Evolutionary conservation across 768 basidiomycete genomes (phyloP).

Genomic region (Podaxis sp.): DNA sequence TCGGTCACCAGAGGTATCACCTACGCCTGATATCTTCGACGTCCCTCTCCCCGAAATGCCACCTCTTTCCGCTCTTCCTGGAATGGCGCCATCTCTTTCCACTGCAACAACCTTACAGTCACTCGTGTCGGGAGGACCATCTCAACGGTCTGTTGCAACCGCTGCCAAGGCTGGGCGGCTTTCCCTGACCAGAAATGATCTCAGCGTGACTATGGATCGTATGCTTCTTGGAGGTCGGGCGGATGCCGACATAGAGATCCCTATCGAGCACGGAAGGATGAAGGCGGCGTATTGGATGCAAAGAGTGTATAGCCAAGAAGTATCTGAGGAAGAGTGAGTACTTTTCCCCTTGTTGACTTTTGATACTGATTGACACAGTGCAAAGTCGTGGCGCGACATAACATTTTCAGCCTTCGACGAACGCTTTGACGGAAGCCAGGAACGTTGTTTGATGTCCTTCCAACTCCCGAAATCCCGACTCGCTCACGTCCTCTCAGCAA

Average conservation of each 20-base stretch:
- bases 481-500: slow-evolving; percentile 45
- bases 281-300: slow-evolving; percentile 75
- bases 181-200: slow-evolving; percentile 48
- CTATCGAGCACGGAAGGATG: slow-evolving; percentile 61
- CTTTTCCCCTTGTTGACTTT: slow-evolving; percentile 4
- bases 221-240: slow-evolving; percentile 56
- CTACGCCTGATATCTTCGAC: slow-evolving; percentile 30
- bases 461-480: slow-evolving; percentile 45
- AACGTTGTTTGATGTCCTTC: slow-evolving; percentile 51
- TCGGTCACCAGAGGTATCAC: slow-evolving; percentile 28
- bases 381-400: slow-evolving; percentile 41
- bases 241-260: slow-evolving; percentile 36
- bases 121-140: slow-evolving; percentile 28
- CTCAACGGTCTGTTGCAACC: slow-evolving; percentile 17
- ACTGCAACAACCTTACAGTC: slow-evolving; percentile 50
- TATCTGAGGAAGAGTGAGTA: slow-evolving; percentile 48
- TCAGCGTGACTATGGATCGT: slow-evolving; percentile 60
- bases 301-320: slow-evolving; percentile 44
- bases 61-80: slow-evolving; percentile 43
- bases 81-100: slow-evolving; percentile 50
- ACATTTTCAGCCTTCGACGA: slow-evolving; percentile 59
- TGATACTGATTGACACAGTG: slow-evolving; percentile 24
- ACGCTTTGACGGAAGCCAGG: slow-evolving; percentile 51
- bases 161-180: slow-evolving; percentile 33
- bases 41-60: slow-evolving; percentile 26